A percentile compares a stretch with the other conserved stretches of the same genome.
Conservation (phyloP, 371 early-diverging fungal species). For the Rhizopus arrhizus region DNA sequence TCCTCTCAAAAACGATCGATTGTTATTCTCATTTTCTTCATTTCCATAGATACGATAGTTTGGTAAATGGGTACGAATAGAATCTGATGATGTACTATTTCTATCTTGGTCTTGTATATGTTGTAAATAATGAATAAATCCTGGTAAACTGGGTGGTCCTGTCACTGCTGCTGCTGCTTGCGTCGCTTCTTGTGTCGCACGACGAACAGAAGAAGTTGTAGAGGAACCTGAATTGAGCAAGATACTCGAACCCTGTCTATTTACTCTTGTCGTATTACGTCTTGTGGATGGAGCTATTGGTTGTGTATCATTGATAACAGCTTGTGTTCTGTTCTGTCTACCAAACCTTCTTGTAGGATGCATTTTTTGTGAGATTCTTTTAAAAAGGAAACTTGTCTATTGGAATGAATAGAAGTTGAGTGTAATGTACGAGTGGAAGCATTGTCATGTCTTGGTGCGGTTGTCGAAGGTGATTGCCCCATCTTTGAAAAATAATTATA, state of each 20-base stretch:
- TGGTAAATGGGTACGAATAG: neutral
- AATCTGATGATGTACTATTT: constrained; percentile 17
- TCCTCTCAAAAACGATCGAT: too few relatives aligned
- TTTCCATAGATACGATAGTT: constrained; percentile 1
- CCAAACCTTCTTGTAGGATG: constrained; percentile 17
- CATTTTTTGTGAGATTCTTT: constrained; percentile 24
- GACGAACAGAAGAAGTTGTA: constrained; percentile 23
- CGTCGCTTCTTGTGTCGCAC: constrained; percentile 27
- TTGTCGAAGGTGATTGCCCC: constrained; percentile 16
- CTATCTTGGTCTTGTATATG: constrained; percentile 4
- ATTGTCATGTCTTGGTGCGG: constrained; percentile 21
- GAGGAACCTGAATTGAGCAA: constrained; percentile 14
- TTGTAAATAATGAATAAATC: neutral
- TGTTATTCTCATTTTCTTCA: too few relatives aligned
- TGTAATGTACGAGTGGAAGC: constrained; percentile 31
- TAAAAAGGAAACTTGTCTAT: constrained; percentile 22
- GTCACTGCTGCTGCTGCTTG: constrained; percentile 26
- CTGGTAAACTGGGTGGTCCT: constrained; percentile 21
- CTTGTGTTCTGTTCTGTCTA: constrained; percentile 2
- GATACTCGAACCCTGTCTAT: constrained; percentile 1
- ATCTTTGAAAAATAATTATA: neutral
- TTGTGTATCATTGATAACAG: neutral
- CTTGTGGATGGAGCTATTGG: neutral
- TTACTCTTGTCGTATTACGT: neutral
- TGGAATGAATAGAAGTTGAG: constrained; percentile 25